Conservation (phyloP, 2,329 filamentous ascomycete genomes). For the Trematosphaeria pertusa region DNA sequence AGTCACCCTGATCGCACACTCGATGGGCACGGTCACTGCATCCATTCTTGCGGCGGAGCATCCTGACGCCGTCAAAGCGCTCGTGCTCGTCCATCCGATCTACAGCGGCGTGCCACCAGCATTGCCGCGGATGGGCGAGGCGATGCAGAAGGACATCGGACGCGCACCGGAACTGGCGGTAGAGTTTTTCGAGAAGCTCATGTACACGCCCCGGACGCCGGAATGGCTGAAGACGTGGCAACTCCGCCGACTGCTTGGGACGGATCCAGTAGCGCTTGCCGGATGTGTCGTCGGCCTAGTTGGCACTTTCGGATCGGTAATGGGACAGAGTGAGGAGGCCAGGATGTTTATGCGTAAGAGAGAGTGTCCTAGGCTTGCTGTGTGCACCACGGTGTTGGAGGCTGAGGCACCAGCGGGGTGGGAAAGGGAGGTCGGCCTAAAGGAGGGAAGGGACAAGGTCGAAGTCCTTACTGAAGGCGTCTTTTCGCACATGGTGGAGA, state of each 20-base stretch:
- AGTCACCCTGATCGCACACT: conserved; percentile 19
- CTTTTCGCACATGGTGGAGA: conserved; percentile 21
- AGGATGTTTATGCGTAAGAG: conserved; percentile 21
- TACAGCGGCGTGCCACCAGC: conserved; percentile 17
- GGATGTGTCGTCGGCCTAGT: conserved; percentile 16
- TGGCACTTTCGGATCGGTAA: conserved; percentile 13
- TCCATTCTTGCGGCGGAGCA: conserved; percentile 18
- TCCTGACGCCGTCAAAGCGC: conserved; percentile 14
- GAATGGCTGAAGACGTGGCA: conserved; percentile 21
- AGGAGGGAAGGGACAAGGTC: not conserved
- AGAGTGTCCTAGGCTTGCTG: conserved; percentile 15
- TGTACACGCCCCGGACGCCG: conserved; percentile 17
- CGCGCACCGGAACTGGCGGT: not conserved
- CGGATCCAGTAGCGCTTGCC: conserved; percentile 8
- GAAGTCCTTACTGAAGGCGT: conserved; percentile 8
- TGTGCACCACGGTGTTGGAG: conserved; percentile 9
- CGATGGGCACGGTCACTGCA: conserved; percentile 19
- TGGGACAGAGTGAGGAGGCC: conserved; percentile 15
- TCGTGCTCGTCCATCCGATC: conserved; percentile 25
- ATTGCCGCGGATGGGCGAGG: conserved; percentile 10
- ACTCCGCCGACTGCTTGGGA: conserved; percentile 12
- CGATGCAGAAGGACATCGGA: conserved; percentile 5
- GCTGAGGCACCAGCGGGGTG: conserved; percentile 5
- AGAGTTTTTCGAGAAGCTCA: conserved; percentile 11
- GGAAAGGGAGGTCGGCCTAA: conserved; percentile 17